These are phyloP conservation scores for Gautieria morchelliformis DNA, from an alignment of 768 basidiomycete species.

Conservation along the genomic window DNA sequence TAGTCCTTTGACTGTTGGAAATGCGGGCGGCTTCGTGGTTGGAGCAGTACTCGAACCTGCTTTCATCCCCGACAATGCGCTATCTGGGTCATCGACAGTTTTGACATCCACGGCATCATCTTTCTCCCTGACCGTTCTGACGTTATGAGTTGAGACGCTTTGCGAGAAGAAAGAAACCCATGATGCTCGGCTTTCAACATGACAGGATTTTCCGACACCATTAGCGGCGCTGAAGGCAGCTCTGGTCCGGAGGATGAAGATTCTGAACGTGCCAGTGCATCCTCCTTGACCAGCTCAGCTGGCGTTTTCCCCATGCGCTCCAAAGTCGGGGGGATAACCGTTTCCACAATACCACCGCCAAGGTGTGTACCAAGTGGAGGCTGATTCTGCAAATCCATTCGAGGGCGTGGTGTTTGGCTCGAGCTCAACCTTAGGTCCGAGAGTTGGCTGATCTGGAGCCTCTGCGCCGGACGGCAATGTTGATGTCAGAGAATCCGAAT, in stretches of 20 bases:
- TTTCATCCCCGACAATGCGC: constrained; percentile 5
- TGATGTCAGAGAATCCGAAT: neutral
- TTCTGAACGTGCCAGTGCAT: constrained; percentile 23
- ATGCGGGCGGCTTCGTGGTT: constrained; percentile 12
- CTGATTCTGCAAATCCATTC: neutral
- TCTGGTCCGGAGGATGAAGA: neutral
- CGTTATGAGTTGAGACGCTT: constrained; percentile 21
- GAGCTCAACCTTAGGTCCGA: constrained; percentile 1
- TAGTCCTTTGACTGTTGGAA: constrained; percentile 12
- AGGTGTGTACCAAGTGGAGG: constrained; percentile 46
- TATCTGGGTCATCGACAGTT: constrained; percentile 55
- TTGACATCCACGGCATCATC: constrained; percentile 68
- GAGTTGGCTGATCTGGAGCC: neutral
- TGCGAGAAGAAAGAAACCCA: constrained; percentile 50
- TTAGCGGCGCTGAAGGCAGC: neutral
- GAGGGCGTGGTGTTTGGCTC: constrained; percentile 10
- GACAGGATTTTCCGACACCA: constrained; percentile 42
- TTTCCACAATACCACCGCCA: constrained; percentile 51
- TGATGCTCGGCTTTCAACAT: constrained; percentile 35
- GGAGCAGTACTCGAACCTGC: constrained; percentile 13
- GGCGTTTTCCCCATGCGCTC: constrained; percentile 19
- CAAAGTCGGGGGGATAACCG: neutral
- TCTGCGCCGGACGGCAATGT: neutral
- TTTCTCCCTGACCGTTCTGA: constrained; percentile 44
- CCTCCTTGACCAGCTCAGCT: constrained; percentile 29